phyloP scores from a whole-genome alignment of 371 early-diverging fungal species.

The Saksenaea oblongispora region DNA sequence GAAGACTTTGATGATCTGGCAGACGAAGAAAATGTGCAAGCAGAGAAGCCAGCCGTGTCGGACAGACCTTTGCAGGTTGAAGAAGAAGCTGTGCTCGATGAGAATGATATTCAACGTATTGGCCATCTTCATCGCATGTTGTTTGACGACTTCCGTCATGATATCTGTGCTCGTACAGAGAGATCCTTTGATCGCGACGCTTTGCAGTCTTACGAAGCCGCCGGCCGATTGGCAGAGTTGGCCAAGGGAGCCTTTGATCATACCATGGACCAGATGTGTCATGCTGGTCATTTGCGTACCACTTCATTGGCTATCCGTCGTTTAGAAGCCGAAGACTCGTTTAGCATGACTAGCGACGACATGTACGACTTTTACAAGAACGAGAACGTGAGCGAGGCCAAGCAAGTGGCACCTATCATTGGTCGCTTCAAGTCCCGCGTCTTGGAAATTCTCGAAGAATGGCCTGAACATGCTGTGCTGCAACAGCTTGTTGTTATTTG shows the following conservation, averaged over 20 bases:
- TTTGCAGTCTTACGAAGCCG: conserved; percentile 35
- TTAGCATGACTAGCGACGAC: conserved; percentile 35
- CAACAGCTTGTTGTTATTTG: conserved; percentile 71
- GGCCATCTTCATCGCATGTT: conserved; percentile 43
- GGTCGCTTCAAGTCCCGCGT: conserved; percentile 66
- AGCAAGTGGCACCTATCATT: conserved; percentile 66
- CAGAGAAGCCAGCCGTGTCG: conserved; percentile 1
- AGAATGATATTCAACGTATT: conserved; percentile 54
- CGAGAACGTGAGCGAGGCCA: conserved; percentile 74
- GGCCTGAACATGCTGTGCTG: conserved; percentile 92
- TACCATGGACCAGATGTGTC: conserved; percentile 26
- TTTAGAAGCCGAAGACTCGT: conserved; percentile 40
- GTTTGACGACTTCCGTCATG: conserved; percentile 31
- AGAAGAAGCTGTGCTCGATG: conserved; percentile 57
- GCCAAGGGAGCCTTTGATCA: conserved; percentile 30
- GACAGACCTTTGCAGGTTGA: conserved; percentile 35
- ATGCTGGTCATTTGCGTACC: conserved; percentile 39
- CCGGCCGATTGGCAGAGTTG: conserved; percentile 41
- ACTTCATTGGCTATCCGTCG: conserved; percentile 34
- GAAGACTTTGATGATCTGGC: conserved; percentile 56
- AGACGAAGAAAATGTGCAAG: conserved; percentile 15
- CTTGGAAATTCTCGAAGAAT: conserved; percentile 50
- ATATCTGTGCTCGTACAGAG: conserved; percentile 14
- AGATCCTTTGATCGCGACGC: conserved; percentile 30
- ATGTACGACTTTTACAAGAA: conserved; percentile 92